Evolutionary conservation across 2,329 filamentous ascomycete species (phyloP).

Genomic region (Arthroderma sp.): DNA sequence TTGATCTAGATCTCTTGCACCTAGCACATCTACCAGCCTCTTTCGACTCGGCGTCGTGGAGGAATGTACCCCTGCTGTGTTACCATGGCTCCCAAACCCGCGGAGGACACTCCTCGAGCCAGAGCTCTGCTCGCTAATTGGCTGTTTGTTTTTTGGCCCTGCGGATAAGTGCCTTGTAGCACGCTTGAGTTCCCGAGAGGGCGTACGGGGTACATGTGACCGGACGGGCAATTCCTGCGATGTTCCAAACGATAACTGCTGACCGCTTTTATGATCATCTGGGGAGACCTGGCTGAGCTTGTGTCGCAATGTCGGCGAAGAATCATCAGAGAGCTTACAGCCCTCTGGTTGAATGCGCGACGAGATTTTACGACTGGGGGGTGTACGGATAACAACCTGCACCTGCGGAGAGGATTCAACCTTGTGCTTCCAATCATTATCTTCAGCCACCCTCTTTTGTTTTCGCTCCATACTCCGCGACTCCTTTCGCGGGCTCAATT

Average conservation of each 20-base stretch:
- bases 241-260: too few species aligned
- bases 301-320: too few species aligned
- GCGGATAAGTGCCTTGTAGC: constrained; percentile 5
- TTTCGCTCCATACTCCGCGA: not conserved
- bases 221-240: not conserved
- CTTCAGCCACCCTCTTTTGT: not conserved
- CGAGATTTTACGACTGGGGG: too few species aligned
- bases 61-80: not conserved
- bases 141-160: not conserved
- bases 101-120: not conserved
- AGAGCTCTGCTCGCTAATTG: not conserved
- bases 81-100: not conserved
- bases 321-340: too few species aligned
- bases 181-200: constrained; percentile 4
- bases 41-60: constrained; percentile 16
- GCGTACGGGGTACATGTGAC: not conserved
- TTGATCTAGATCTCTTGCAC: constrained; percentile 2
- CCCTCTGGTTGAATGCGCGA: too few species aligned
- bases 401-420: too few species aligned
- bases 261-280: too few species aligned
- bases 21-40: constrained; percentile 24
- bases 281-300: too few species aligned
- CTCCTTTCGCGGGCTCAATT: constrained; percentile 5
- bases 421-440: too few species aligned
- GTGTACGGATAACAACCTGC: not conserved